Evolutionary conservation across 768 basidiomycete species (phyloP).

Genomic region (Roridomyces roridus): DNA sequence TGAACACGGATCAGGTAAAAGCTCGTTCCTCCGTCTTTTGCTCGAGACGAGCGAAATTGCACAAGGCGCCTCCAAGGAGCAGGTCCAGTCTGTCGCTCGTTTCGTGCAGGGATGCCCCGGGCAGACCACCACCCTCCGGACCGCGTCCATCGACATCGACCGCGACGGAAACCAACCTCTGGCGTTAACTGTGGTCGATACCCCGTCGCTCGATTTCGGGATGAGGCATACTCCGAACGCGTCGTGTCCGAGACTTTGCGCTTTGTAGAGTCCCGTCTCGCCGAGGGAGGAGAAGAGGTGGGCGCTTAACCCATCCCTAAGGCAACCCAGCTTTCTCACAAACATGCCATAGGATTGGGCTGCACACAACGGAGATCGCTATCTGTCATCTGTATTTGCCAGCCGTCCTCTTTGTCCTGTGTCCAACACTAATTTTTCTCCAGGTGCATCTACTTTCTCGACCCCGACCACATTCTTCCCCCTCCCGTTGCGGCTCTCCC

Average conservation of each 20-base stretch:
- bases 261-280: conserved; percentile 75
- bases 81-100: conserved; percentile 80
- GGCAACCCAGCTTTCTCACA: conserved; percentile 22
- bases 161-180: conserved; percentile 58
- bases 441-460: conserved; percentile 88
- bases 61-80: conserved; percentile 66
- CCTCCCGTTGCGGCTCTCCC: conserved; percentile 71
- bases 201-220: conserved; percentile 80
- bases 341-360: conserved; percentile 70
- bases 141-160: conserved; percentile 76
- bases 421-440: conserved; percentile 24
- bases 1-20: conserved; percentile 69
- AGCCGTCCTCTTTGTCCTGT: conserved; percentile 18
- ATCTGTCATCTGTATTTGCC: conserved; percentile 80
- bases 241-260: conserved; percentile 69
- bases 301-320: conserved; percentile 42
- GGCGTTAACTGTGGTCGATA: conserved; percentile 78
- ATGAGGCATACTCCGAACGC: conserved; percentile 69
- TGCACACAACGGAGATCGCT: conserved; percentile 72
- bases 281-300: conserved; percentile 80
- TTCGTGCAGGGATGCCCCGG: conserved; percentile 79
- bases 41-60: conserved; percentile 81
- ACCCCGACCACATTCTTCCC: conserved; percentile 82
- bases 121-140: conserved; percentile 75
- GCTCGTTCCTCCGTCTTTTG: conserved; percentile 84